Evolutionary conservation across 495 filamentous ascomycete species (phyloP).

Genomic region (Trichoderma gamsii): DNA sequence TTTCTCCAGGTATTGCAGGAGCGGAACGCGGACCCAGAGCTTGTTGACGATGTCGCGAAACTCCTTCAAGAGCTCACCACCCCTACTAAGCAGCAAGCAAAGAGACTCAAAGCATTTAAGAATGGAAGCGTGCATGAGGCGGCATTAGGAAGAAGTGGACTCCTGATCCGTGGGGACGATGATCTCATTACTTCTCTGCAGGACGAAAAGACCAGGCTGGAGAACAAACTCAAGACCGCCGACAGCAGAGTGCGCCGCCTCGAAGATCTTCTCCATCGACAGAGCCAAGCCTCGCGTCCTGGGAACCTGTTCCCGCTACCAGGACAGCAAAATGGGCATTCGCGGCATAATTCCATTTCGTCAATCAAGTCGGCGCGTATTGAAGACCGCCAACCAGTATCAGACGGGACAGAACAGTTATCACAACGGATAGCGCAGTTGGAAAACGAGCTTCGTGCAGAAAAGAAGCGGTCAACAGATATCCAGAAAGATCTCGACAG

Average conservation of each 20-base stretch:
- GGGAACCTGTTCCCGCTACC: slow-evolving; percentile 55
- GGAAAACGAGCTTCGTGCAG: slow-evolving; percentile 66
- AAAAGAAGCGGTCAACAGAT: slow-evolving; percentile 45
- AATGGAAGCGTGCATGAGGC: slow-evolving; percentile 91
- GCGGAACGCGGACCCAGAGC: slow-evolving; percentile 40
- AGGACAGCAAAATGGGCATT: slow-evolving; percentile 30
- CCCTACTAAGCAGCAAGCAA: slow-evolving; percentile 68
- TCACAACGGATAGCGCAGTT: slow-evolving; percentile 61
- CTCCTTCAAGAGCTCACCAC: slow-evolving; percentile 57
- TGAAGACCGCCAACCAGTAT: not conserved
- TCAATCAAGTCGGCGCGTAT: slow-evolving; percentile 33
- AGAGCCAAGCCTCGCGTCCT: slow-evolving; percentile 66
- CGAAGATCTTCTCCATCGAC: slow-evolving; percentile 87
- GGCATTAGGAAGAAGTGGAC: slow-evolving; percentile 66
- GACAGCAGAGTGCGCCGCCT: slow-evolving; percentile 88
- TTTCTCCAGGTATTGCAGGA: slow-evolving; percentile 55
- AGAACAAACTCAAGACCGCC: slow-evolving; percentile 77
- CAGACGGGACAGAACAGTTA: slow-evolving; percentile 34
- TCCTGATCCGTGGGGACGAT: slow-evolving; percentile 75
- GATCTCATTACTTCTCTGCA: slow-evolving; percentile 62
- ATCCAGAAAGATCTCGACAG: slow-evolving; percentile 57
- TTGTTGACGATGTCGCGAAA: slow-evolving; percentile 49
- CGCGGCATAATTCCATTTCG: slow-evolving; percentile 36
- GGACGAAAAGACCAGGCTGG: slow-evolving; percentile 71
- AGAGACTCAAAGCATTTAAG: slow-evolving; percentile 86